Percentiles rank a stretch among this genome's conserved stretches.
phyloP scores from a whole-genome alignment of 2,329 filamentous ascomycete genomes.

The Ceratocystis ficicola region DNA sequence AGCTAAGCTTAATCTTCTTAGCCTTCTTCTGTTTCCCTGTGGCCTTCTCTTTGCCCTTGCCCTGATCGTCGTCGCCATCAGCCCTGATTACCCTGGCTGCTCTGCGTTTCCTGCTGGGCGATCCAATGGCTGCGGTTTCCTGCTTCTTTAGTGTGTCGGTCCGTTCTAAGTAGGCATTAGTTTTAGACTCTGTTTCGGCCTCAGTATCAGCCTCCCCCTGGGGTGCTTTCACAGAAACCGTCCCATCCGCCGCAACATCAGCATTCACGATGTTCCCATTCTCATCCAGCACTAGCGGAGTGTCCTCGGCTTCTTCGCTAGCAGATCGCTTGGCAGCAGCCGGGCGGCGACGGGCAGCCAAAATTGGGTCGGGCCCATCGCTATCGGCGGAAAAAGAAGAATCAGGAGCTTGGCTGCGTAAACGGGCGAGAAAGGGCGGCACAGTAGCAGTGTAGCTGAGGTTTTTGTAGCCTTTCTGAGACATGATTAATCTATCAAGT shows the following conservation, averaged over 20 bases:
- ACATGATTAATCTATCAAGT: constrained; percentile 29
- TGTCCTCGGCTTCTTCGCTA: constrained; percentile 64
- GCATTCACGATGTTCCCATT: constrained; percentile 50
- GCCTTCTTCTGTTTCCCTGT: constrained; percentile 34
- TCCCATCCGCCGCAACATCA: constrained; percentile 36
- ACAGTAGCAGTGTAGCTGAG: constrained; percentile 51
- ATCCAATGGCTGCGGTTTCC: constrained; percentile 34
- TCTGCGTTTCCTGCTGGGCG: constrained; percentile 41
- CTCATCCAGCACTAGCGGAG: constrained; percentile 62
- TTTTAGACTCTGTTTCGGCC: background rate
- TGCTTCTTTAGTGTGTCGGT: constrained; percentile 29
- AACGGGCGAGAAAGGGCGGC: constrained; percentile 48
- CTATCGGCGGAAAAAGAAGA: constrained; percentile 32
- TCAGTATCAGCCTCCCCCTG: constrained; percentile 16
- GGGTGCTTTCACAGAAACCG: constrained; percentile 24
- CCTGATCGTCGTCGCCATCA: constrained; percentile 24
- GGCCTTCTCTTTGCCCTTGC: constrained; percentile 12
- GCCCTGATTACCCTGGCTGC: constrained; percentile 39
- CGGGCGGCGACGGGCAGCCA: constrained; percentile 39
- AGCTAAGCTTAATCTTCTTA: constrained; percentile 57
- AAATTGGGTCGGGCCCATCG: constrained; percentile 42
- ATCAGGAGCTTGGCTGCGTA: constrained; percentile 42
- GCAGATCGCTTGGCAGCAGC: constrained; percentile 41
- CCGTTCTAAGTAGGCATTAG: constrained; percentile 23
- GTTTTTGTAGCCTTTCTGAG: constrained; percentile 55